phyloP scores from a whole-genome alignment of 2,329 filamentous ascomycete species.

The Chaetomium globosum region DNA sequence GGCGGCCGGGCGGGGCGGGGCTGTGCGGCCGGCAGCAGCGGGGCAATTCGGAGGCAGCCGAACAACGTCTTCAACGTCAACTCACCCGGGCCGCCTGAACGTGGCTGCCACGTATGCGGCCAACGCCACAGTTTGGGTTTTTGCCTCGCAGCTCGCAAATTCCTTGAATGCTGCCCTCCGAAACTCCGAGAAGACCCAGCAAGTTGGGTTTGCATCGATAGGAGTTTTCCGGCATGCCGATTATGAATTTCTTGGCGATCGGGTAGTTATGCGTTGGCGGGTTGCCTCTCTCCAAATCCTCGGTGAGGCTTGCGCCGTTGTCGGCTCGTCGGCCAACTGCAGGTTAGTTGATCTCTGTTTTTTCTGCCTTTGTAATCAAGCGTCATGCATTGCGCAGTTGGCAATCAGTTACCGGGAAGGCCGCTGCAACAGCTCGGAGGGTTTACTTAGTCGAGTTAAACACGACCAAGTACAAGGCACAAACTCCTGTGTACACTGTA shows the following conservation, averaged over 20 bases:
- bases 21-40: conserved; percentile 9
- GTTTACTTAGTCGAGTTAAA: not conserved
- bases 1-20: not conserved
- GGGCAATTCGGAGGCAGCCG: conserved; percentile 26
- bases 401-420: conserved; percentile 1
- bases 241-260: not conserved
- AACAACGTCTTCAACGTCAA: not conserved
- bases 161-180: not conserved
- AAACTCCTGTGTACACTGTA: not conserved
- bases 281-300: not conserved
- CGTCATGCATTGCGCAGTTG: not conserved
- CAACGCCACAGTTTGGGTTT: conserved; percentile 11
- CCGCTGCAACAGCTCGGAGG: not conserved
- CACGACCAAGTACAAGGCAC: not conserved
- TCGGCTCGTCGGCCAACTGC: not conserved
- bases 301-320: conserved; percentile 1
- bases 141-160: not conserved
- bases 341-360: not conserved
- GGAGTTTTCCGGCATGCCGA: not conserved
- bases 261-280: not conserved
- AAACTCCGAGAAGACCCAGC: not conserved
- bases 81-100: conserved; percentile 12
- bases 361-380: not conserved
- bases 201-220: not conserved
- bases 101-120: conserved; percentile 24